phyloP scores from a whole-genome alignment of 371 early-diverging fungal genomes.

The Batkoa obscura region DNA sequence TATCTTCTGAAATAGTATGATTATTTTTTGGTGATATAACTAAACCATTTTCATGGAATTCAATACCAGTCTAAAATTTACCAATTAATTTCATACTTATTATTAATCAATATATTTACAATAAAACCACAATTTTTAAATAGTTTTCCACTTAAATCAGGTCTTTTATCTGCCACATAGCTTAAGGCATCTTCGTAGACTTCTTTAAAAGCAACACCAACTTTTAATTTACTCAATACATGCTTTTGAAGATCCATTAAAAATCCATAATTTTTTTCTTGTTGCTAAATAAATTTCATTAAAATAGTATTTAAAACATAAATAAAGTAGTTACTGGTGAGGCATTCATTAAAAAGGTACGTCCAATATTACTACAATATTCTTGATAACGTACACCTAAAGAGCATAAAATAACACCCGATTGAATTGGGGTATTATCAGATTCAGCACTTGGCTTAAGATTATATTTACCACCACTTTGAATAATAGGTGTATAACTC shows the following conservation, averaged over 20 bases:
- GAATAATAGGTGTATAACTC: slow-evolving; percentile 90
- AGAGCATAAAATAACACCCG: slow-evolving; percentile 80
- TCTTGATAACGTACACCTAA: slow-evolving; percentile 81
- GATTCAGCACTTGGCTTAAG: slow-evolving; percentile 65
- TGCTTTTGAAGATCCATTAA: slow-evolving; percentile 63
- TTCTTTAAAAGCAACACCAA: slow-evolving; percentile 58
- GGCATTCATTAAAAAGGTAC: slow-evolving; percentile 87
- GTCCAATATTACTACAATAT: slow-evolving; percentile 83
- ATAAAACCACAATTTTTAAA: slow-evolving; percentile 77
- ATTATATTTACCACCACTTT: slow-evolving; percentile 89
- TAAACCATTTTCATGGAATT: slow-evolving; percentile 73
- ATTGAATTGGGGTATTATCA: slow-evolving; percentile 44
- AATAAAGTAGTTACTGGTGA: slow-evolving; percentile 24
- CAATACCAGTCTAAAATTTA: slow-evolving; percentile 57
- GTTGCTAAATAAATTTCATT: slow-evolving; percentile 17
- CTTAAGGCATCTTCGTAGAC: slow-evolving; percentile 49
- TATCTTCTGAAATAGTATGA: slow-evolving; percentile 49
- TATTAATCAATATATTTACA: slow-evolving; percentile 12
- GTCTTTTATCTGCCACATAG: slow-evolving; percentile 51
- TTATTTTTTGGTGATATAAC: slow-evolving; percentile 47
- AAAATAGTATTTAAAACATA: background rate
- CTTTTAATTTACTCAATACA: slow-evolving; percentile 41
- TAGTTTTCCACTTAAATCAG: slow-evolving; percentile 69
- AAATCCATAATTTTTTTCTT: slow-evolving; percentile 83
- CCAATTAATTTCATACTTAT: background rate